phyloP scores from a whole-genome alignment of 345 rosid species.

The Linum usitatissimum region DNA sequence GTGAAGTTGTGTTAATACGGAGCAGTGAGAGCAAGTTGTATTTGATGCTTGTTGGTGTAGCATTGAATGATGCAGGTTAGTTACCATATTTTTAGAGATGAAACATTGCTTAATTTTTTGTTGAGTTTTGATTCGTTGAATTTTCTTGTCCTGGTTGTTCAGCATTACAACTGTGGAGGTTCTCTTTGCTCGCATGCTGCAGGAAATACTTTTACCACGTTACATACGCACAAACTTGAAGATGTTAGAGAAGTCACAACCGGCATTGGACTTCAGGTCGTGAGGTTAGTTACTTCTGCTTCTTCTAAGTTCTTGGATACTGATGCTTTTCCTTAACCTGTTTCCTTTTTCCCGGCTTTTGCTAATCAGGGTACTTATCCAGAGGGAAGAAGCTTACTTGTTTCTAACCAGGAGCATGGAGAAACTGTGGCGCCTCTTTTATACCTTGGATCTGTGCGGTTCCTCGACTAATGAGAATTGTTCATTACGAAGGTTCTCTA shows the following conservation, averaged over 20 bases:
- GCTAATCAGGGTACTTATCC: slow-evolving; percentile 41
- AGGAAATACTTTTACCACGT: slow-evolving; percentile 55
- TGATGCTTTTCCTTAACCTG: slow-evolving; percentile 16
- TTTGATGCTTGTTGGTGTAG: slow-evolving; percentile 50
- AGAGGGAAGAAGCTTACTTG: slow-evolving; percentile 43
- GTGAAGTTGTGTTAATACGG: slow-evolving; percentile 66
- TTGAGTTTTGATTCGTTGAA: slow-evolving; percentile 9
- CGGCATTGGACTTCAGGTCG: slow-evolving; percentile 78
- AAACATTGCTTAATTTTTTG: slow-evolving; percentile 12
- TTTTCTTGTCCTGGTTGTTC: slow-evolving; percentile 11
- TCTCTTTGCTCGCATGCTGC: slow-evolving; percentile 22
- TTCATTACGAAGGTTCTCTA: slow-evolving; percentile 53
- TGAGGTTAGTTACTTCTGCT: slow-evolving; percentile 52
- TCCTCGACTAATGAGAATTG: slow-evolving; percentile 25
- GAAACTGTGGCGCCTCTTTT: slow-evolving; percentile 53
- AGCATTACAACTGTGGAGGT: slow-evolving; percentile 19
- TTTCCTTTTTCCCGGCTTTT: not conserved
- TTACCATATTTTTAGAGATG: slow-evolving; percentile 16
- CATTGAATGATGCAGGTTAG: slow-evolving; percentile 68
- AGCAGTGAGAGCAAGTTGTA: slow-evolving; percentile 58
- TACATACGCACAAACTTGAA: slow-evolving; percentile 49
- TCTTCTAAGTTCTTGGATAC: slow-evolving; percentile 9
- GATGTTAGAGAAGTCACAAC: slow-evolving; percentile 61
- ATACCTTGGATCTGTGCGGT: slow-evolving; percentile 37
- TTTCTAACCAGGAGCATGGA: slow-evolving; percentile 59